These are phyloP conservation scores for Psilocybe cubensis DNA, from an alignment of 768 basidiomycete genomes.

Conservation along the genomic window DNA sequence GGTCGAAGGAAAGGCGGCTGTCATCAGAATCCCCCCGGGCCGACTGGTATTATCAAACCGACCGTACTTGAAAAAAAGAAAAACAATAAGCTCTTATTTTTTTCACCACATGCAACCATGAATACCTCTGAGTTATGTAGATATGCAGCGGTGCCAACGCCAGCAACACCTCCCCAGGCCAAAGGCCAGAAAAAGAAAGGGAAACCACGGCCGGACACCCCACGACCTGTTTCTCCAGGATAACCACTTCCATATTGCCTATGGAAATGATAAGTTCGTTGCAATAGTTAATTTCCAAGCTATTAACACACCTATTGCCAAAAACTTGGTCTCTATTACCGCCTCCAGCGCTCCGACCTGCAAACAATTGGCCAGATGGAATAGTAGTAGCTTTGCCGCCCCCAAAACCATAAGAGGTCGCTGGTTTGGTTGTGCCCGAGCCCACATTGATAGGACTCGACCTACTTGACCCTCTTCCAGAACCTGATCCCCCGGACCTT, in stretches of 20 bases:
- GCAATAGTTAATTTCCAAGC: not conserved
- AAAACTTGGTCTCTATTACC: slow-evolving; percentile 47
- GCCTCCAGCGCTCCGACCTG: slow-evolving; percentile 56
- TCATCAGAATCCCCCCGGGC: slow-evolving; percentile 50
- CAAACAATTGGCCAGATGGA: slow-evolving; percentile 46
- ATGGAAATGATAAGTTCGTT: slow-evolving; percentile 3
- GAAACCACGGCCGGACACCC: slow-evolving; percentile 54
- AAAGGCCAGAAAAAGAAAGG: slow-evolving; percentile 74
- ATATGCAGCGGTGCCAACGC: slow-evolving; percentile 23
- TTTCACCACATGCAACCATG: not conserved
- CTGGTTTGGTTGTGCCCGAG: slow-evolving; percentile 15
- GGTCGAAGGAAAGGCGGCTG: slow-evolving; percentile 43
- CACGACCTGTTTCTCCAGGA: slow-evolving; percentile 48
- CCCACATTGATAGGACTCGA: slow-evolving; percentile 11
- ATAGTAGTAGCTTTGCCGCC: slow-evolving; percentile 39
- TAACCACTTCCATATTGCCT: slow-evolving; percentile 70
- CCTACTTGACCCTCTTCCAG: slow-evolving; percentile 14
- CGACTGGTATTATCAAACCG: slow-evolving; percentile 45
- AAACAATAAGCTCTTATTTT: not conserved
- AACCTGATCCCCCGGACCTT: slow-evolving; percentile 12
- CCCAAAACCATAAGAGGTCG: slow-evolving; percentile 31
- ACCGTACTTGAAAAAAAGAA: slow-evolving; percentile 29
- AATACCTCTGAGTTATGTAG: slow-evolving; percentile 31
- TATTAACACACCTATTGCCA: slow-evolving; percentile 42
- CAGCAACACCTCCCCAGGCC: slow-evolving; percentile 43